Evolutionary conservation across 1,284 basidiomycete genomes (phyloP).

Genomic region (Ceratobasidium sp.): DNA sequence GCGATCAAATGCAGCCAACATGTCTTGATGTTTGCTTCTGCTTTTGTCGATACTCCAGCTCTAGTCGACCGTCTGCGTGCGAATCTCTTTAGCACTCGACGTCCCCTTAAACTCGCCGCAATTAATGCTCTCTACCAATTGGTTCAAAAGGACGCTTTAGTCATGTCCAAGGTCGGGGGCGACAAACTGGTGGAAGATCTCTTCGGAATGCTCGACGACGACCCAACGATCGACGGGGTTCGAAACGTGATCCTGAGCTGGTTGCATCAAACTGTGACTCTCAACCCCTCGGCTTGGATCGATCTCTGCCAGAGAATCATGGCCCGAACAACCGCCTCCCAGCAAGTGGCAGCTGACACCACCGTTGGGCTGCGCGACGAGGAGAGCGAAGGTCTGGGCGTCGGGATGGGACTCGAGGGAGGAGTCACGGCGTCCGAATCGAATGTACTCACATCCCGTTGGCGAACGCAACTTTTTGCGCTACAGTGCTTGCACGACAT

Average conservation of each 20-base stretch:
- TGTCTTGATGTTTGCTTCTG: slow-evolving; percentile 94
- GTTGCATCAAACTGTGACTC: slow-evolving; percentile 93
- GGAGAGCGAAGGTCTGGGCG: slow-evolving; percentile 89
- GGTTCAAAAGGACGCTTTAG: slow-evolving; percentile 92
- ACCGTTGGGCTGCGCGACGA: slow-evolving; percentile 80
- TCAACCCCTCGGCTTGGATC: slow-evolving; percentile 97
- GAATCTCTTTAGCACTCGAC: slow-evolving; percentile 81
- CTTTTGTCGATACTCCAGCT: slow-evolving; percentile 82
- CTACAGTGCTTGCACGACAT: slow-evolving; percentile 93
- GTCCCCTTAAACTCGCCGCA: slow-evolving; percentile 91
- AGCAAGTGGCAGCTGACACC: slow-evolving; percentile 70
- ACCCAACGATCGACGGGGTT: slow-evolving; percentile 94
- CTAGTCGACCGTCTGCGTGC: slow-evolving; percentile 80
- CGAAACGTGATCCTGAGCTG: slow-evolving; percentile 94
- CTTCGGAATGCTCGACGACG: slow-evolving; percentile 94
- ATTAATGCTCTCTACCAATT: slow-evolving; percentile 98
- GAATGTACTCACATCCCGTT: slow-evolving; percentile 75
- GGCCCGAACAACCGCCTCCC: slow-evolving; percentile 85
- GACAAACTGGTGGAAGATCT: slow-evolving; percentile 94
- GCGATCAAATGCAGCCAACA: slow-evolving; percentile 97
- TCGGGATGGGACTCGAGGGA: slow-evolving; percentile 60
- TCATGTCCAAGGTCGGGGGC: slow-evolving; percentile 94
- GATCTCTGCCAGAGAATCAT: slow-evolving; percentile 98
- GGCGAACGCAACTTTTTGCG: slow-evolving; percentile 97
- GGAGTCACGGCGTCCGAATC: slow-evolving; percentile 57